Percentiles rank a stretch among this genome's conserved stretches.
These are phyloP conservation scores for Annulohypoxylon stygium DNA, from an alignment of 495 filamentous ascomycete genomes.

Conservation along the genomic window DNA sequence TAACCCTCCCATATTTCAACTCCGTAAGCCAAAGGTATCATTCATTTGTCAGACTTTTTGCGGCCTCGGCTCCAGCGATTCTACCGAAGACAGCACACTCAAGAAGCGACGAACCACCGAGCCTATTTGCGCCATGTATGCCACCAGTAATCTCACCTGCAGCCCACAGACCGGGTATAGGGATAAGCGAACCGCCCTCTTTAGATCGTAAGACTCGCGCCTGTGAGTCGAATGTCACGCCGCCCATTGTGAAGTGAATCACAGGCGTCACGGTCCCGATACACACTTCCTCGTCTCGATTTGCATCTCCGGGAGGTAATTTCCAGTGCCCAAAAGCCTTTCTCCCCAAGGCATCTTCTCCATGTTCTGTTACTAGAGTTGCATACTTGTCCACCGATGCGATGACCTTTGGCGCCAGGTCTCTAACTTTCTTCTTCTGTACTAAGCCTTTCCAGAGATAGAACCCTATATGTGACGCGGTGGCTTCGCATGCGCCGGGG, in stretches of 20 bases:
- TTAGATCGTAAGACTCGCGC: conserved; percentile 56
- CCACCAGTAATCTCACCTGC: conserved; percentile 69
- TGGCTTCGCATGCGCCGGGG: conserved; percentile 64
- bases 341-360: conserved; percentile 58
- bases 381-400: conserved; percentile 63
- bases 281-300: conserved; percentile 63
- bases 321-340: conserved; percentile 67
- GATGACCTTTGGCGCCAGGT: conserved; percentile 58
- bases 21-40: background rate
- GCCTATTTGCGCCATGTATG: conserved; percentile 67
- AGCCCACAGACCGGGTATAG: conserved; percentile 63
- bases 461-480: conserved; percentile 67
- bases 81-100: conserved; percentile 73
- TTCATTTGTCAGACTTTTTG: conserved; percentile 37
- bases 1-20: background rate
- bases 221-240: conserved; percentile 61
- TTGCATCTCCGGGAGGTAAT: conserved; percentile 54
- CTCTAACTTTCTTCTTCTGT: conserved; percentile 62
- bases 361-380: conserved; percentile 47
- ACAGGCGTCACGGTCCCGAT: conserved; percentile 71
- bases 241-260: conserved; percentile 72
- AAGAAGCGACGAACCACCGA: conserved; percentile 65
- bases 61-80: conserved; percentile 65
- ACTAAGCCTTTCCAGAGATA: conserved; percentile 70
- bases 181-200: conserved; percentile 44